Evolutionary conservation across 2,329 filamentous ascomycete species (phyloP), one percentile per base, ranked within the genome.

Genomic region (Pyrenophora graminea): DNA sequence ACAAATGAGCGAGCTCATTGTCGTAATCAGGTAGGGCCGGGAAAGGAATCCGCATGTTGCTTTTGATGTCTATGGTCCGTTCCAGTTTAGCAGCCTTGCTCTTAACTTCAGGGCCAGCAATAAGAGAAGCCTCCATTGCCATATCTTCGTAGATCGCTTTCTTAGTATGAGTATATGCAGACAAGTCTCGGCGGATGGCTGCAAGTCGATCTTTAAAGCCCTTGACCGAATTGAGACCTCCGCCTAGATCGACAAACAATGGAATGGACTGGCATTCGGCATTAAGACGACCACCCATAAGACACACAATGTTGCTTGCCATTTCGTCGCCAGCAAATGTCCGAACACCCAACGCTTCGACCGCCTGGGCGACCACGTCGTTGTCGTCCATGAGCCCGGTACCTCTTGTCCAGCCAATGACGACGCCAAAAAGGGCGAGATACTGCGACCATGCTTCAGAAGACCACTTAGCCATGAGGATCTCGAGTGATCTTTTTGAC

Each of bases 311-410:
- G 77, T 99, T 99, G 82, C 99, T 99, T n/a, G 94, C 94, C 94
- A 99, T 99, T 77, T 99, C 94, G 74, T 96, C 91, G 78, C 97
- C 94, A 8, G 93, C 97, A 82, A 99, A 99, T 3, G 94, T 99
- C 66, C 94, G 91, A 19, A 97, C 94, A 67, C 94, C 94, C 62
- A 95, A 94, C 66, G 90, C 90, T 80, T 99, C 94, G 49, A 99
- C 91, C 53, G 93, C 94, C 74, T 97, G 93, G 31, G 94, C 94
- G 60, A 97, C 92, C 64, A 97, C 86, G 76, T 99, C 97, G 82
- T 97, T 97, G 69, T 89, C 92, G 62, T 89, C 90, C 93, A 99
- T 99, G 65, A 99, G 85, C 72, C 94, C 94, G 58, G 94, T 99
- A 61, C 93, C 93, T 78, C 94, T 93, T 64, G 94, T 99, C 94